Base-by-base conservation (phyloP, 1,139 yeast species). In the Candida sp. region DNA sequence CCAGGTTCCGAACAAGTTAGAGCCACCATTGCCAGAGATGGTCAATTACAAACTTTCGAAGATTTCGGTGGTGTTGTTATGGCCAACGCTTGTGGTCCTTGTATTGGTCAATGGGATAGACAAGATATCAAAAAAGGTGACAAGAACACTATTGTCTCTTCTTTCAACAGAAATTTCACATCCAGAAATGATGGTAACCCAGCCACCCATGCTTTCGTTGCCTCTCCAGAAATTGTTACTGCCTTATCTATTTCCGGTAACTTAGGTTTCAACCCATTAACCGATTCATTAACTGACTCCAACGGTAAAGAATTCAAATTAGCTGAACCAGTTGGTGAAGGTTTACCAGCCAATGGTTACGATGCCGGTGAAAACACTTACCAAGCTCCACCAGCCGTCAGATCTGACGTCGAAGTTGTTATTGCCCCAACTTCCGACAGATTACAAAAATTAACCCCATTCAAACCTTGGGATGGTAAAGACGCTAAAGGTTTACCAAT, bases 41-140 rank as follows among this genome's bases (percentile, higher is more conserved):
- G 98, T 62, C 91, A 86, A 75, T 80, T 91, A 61, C 75, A 86
- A 64, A 85, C 91, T 58, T 90, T 93, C 73, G 82, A 84, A 69
- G 95, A 88, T 64, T 87, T 86, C 57, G 98, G 98, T 63, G 98
- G 96, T 75, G 79, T 85, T 52, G 97, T 93, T 50, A 79, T 93
- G 71, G 98, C 99, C 56, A 93, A 93, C 69, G 99, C 99, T 52
- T 91, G 99, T 81, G 99, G 99, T 70, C 99, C 99, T 71, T 91
- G 99, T 82, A 93, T 93, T 66, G 99, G 99, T 70, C 99, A 93
- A 81, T 93, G 99, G 99, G 98, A 93, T 70, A 88, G 99, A 79
- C 90, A 82, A 66, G 98, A 93, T 69, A 82, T 91, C 69, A 81
- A 87, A 80, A 93, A 90, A 84, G 97, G 97, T 75, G 97, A 89